phyloP scores from a whole-genome alignment of 2,329 filamentous ascomycete species.

The Leptographium lundbergii region DNA sequence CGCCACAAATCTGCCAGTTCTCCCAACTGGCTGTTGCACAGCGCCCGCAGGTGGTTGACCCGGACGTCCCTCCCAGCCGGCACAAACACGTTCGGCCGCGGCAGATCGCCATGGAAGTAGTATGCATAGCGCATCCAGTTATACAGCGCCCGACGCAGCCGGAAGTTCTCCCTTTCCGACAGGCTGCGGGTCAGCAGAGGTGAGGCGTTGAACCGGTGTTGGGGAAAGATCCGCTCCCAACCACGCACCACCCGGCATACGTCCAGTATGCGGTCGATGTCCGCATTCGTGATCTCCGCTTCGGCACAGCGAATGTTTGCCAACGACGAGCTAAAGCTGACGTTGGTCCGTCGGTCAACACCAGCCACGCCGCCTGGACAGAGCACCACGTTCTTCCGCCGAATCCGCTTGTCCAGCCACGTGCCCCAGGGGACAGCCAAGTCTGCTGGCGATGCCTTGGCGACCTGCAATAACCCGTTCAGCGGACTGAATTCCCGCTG shows the following conservation, averaged over 20 bases:
- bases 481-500: constrained; percentile 29
- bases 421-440: constrained; percentile 18
- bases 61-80: constrained; percentile 21
- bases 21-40: constrained; percentile 29
- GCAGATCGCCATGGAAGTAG: constrained; percentile 35
- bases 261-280: constrained; percentile 19
- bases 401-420: constrained; percentile 26
- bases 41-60: constrained; percentile 28
- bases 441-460: constrained; percentile 28
- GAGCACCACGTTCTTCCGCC: constrained; percentile 21
- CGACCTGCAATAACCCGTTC: constrained; percentile 32
- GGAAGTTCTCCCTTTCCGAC: constrained; percentile 26
- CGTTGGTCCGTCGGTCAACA: background rate
- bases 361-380: constrained; percentile 10
- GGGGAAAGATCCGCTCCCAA: constrained; percentile 26
- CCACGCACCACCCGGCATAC: constrained; percentile 22
- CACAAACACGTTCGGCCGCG: constrained; percentile 12
- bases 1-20: constrained; percentile 33
- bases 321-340: background rate
- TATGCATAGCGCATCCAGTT: constrained; percentile 42
- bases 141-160: constrained; percentile 37
- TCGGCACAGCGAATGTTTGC: constrained; percentile 5
- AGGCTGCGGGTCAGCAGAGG: constrained; percentile 31
- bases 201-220: constrained; percentile 26
- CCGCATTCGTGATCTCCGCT: constrained; percentile 11